These are phyloP conservation scores for Primulina huaijiensis DNA, from an alignment of 257 asterid genomes.

Conservation along the genomic window DNA sequence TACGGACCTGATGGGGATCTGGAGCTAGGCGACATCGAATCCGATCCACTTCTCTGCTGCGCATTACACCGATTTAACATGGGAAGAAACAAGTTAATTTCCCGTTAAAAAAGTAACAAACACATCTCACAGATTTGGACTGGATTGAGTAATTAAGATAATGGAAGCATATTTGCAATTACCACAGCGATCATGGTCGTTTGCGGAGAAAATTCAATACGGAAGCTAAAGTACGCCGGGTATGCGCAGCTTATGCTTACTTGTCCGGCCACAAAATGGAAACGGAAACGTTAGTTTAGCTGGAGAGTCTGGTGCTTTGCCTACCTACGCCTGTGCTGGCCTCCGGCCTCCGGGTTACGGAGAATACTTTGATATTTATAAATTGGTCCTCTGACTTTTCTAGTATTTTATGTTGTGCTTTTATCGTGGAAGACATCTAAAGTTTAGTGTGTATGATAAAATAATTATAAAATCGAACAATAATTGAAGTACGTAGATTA, in stretches of 20 bases:
- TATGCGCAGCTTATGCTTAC: slow-evolving; percentile 28
- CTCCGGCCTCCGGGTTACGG: background rate
- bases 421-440: too few relatives aligned
- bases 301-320: background rate
- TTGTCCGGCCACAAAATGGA: slow-evolving; percentile 23
- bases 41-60: slow-evolving; percentile 81
- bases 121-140: background rate
- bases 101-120: background rate
- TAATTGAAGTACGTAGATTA: too few relatives aligned
- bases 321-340: background rate
- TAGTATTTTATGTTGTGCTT: background rate
- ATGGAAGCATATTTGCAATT: slow-evolving; percentile 19
- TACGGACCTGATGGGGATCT: slow-evolving; percentile 78
- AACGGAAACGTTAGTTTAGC: background rate
- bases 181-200: slow-evolving; percentile 43
- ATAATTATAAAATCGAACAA: too few relatives aligned
- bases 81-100: background rate
- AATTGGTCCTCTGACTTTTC: background rate
- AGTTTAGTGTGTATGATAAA: too few relatives aligned
- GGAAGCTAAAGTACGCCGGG: slow-evolving; percentile 24
- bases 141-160: background rate
- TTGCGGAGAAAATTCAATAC: slow-evolving; percentile 4
- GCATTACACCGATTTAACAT: slow-evolving; percentile 25
- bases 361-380: background rate
- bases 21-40: slow-evolving; percentile 68